Evolutionary conservation across 495 filamentous ascomycete species (phyloP).

Genomic region (Neurospora sp.): DNA sequence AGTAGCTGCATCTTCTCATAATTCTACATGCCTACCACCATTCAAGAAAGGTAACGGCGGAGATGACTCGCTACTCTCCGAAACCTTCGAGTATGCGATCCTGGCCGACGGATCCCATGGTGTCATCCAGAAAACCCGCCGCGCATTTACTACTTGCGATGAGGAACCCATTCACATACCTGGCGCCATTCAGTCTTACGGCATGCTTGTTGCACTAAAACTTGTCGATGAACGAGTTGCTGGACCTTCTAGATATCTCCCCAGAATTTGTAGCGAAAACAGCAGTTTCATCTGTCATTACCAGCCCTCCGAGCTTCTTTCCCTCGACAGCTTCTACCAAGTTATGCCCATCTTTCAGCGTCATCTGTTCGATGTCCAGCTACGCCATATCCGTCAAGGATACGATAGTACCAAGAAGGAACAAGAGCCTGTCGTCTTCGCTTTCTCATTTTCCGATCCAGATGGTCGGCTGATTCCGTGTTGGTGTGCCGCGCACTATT

Average conservation of each 20-base stretch:
- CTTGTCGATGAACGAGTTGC: constrained; percentile 4
- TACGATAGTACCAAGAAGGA: constrained; percentile 6
- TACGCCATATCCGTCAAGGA: constrained; percentile 3
- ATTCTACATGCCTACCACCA: neutral
- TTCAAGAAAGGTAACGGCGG: neutral
- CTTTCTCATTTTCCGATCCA: constrained; percentile 14
- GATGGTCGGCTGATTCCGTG: constrained; percentile 11
- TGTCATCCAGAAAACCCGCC: constrained; percentile 12
- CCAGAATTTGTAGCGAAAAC: constrained; percentile 18
- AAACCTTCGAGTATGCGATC: constrained; percentile 13
- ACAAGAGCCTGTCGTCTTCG: constrained; percentile 16
- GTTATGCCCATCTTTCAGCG: constrained; percentile 14
- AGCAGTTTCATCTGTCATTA: constrained; percentile 11
- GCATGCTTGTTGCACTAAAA: constrained; percentile 18
- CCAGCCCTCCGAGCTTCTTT: constrained; percentile 8
- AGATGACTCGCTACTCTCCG: constrained; percentile 3
- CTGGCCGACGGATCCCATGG: constrained; percentile 11
- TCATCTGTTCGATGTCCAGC: constrained; percentile 10
- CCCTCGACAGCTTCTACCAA: constrained; percentile 12
- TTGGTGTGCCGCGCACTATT: constrained; percentile 19
- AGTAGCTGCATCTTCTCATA: neutral
- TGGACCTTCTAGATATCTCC: constrained; percentile 3
- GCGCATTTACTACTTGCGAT: constrained; percentile 13
- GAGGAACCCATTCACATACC: constrained; percentile 19
- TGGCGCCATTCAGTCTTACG: constrained; percentile 13